Conservation (phyloP, 352 stramenopile species). For the Globisporangium apiculatum region DNA sequence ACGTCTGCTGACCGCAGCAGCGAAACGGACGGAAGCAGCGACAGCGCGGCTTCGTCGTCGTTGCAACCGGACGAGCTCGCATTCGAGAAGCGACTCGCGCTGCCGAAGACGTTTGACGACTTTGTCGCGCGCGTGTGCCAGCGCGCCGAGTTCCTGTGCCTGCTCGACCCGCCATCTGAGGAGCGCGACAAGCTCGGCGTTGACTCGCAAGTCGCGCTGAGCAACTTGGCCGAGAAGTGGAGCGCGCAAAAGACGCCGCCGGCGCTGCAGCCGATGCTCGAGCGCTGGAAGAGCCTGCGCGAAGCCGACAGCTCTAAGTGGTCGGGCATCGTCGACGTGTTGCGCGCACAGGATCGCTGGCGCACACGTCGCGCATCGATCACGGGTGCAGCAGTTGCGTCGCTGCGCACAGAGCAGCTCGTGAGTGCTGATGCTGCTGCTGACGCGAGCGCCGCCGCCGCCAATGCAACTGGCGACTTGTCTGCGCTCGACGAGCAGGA, state of each 20-base stretch:
- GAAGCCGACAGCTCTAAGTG: conserved; percentile 79
- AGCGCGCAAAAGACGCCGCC: conserved; percentile 74
- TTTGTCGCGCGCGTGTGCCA: conserved; percentile 60
- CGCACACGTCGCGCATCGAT: conserved; percentile 47
- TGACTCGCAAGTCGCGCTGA: conserved; percentile 68
- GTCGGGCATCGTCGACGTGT: conserved; percentile 77
- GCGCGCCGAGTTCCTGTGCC: conserved; percentile 66
- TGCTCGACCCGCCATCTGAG: conserved; percentile 66
- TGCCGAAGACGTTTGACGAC: conserved; percentile 63
- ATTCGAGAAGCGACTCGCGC: conserved; percentile 50
- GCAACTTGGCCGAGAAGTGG: conserved; percentile 84
- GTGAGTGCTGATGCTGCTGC: not conserved
- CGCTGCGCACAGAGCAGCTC: conserved; percentile 1
- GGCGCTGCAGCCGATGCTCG: conserved; percentile 80
- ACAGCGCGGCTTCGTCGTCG: not conserved
- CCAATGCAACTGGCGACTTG: not conserved
- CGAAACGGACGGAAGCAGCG: not conserved
- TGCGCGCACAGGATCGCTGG: conserved; percentile 62
- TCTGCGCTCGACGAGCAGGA: conserved; percentile 14
- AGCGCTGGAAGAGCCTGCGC: conserved; percentile 72
- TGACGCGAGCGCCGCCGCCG: conserved; percentile 1
- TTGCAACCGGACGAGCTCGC: conserved; percentile 17
- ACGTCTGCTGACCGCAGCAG: not conserved
- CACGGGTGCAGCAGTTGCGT: not conserved
- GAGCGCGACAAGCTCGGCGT: conserved; percentile 50